Evolutionary conservation across 129 eudicot genomes (phyloP).

Genomic region (Lactuca sativa): DNA sequence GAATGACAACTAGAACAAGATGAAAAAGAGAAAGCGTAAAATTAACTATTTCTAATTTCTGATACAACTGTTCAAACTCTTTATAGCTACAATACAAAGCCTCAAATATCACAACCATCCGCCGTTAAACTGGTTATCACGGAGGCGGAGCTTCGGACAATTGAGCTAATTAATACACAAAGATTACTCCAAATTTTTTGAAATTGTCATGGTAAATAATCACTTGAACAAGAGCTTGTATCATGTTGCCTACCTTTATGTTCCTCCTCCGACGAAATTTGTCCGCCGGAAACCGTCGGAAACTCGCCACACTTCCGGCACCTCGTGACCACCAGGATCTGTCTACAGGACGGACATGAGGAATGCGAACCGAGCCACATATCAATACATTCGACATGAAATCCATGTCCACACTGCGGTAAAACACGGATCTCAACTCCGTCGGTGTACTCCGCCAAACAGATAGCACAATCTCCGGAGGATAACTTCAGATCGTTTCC

Average conservation of each 20-base stretch:
- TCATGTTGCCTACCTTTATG: conserved; percentile 24
- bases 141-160: conserved; percentile 2
- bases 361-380: conserved; percentile 80
- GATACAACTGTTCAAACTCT: conserved; percentile 19
- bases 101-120: conserved; percentile 22
- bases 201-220: conserved; percentile 33
- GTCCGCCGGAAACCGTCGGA: conserved; percentile 33
- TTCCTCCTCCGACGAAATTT: conserved; percentile 12
- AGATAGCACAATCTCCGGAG: conserved; percentile 68
- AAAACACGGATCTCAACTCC: conserved; percentile 80
- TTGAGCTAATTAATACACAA: not conserved
- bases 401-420: conserved; percentile 86
- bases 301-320: conserved; percentile 69
- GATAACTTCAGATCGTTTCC: conserved; percentile 1
- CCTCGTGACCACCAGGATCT: conserved; percentile 46
- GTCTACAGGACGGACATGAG: conserved; percentile 87
- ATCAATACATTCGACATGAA: conserved; percentile 74
- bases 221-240: conserved; percentile 31
- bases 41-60: conserved; percentile 13
- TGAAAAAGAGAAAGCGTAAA: not conserved
- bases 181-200: not conserved
- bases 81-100: conserved; percentile 16
- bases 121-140: conserved; percentile 5
- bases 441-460: conserved; percentile 64
- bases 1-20: not conserved